Base-by-base conservation (phyloP, 176 grass and related monocot genomes). In the Triticum monococcum region DNA sequence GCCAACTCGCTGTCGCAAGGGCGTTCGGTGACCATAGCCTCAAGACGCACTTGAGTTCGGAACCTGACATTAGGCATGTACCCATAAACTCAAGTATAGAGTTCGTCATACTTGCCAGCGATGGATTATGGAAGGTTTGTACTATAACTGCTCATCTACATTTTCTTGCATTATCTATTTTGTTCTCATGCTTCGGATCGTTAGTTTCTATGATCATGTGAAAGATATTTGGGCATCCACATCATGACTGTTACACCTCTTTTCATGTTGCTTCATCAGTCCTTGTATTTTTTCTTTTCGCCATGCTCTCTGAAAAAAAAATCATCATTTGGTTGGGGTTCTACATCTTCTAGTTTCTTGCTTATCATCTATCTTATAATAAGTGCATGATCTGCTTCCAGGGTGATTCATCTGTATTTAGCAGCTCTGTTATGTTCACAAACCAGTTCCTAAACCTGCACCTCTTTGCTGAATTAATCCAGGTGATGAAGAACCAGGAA, bases 401-500 rank as follows among this genome's bases (percentile, higher is more conserved):
- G 25, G 37, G 17, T 43, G 1, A 72, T 48, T 57, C 72, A 10
- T 30, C 20, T 81, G 1, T 68, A 3, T 79, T 73, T 45, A 4
- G 22, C 43, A 31, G 2, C 33, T 18, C 13, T 3, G 5, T 84
- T 37, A 12, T 43, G 12, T 61, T 9, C 6, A 8, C 12, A 28
- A 5, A 80, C 20, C 3, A 30, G 60, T 80, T 66, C 61, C 32
- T 86, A 69, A 86, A 31, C 17, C 13, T 50, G 2, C 38, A 73
- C 8, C 10, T 24, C 50, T 8, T 89, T 84, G 20, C 43, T 84
- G 33, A 82, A 81, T 64, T n/a, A 69, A 30, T 76, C 18, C 72
- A 99, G 97, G 97, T 99, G 30, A 99, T 99, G 94, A 94, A 94
- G 85, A 99, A 99, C 52, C 75, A 99, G 45, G 97, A 99, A 77